These are phyloP conservation scores for Zopfia rhizophila DNA, from an alignment of 2,329 filamentous ascomycete genomes.

Conservation along the genomic window DNA sequence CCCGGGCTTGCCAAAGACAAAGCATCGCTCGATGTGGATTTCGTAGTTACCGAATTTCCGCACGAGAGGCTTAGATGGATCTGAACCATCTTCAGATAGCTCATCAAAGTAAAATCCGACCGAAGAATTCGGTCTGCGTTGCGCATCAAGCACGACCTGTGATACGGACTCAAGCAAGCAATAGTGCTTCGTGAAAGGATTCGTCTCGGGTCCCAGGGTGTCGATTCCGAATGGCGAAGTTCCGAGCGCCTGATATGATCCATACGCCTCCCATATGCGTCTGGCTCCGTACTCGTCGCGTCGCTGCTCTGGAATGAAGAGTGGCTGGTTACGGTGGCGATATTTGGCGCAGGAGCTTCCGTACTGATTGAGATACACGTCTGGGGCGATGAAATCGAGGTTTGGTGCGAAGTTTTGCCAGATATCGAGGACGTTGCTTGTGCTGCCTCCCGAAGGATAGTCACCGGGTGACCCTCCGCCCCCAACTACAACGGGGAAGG, in stretches of 20 bases:
- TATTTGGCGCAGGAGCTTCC: constrained; percentile 54
- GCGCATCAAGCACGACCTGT: constrained; percentile 48
- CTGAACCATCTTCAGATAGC: constrained; percentile 31
- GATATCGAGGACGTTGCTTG: constrained; percentile 55
- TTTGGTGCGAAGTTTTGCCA: constrained; percentile 54
- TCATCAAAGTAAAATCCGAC: constrained; percentile 55
- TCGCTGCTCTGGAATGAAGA: constrained; percentile 62
- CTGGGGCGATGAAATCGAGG: constrained; percentile 57
- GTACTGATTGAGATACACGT: constrained; percentile 60
- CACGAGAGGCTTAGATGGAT: constrained; percentile 34
- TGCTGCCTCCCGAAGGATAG: constrained; percentile 58
- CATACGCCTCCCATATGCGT: constrained; percentile 56
- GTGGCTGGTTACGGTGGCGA: constrained; percentile 51
- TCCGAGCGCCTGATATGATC: constrained; percentile 53
- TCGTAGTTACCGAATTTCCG: constrained; percentile 39
- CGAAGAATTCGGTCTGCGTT: constrained; percentile 40
- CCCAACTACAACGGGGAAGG: constrained; percentile 48
- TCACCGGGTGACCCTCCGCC: constrained; percentile 53
- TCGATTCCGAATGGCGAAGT: constrained; percentile 56
- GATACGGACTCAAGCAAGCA: constrained; percentile 43
- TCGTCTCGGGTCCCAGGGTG: constrained; percentile 41
- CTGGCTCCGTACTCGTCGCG: constrained; percentile 58
- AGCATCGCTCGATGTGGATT: constrained; percentile 50
- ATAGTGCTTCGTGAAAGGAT: constrained; percentile 50
- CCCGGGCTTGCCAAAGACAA: constrained; percentile 54